Conservation (phyloP, 78 protist genomes). For the Protostelium mycophagum region DNA sequence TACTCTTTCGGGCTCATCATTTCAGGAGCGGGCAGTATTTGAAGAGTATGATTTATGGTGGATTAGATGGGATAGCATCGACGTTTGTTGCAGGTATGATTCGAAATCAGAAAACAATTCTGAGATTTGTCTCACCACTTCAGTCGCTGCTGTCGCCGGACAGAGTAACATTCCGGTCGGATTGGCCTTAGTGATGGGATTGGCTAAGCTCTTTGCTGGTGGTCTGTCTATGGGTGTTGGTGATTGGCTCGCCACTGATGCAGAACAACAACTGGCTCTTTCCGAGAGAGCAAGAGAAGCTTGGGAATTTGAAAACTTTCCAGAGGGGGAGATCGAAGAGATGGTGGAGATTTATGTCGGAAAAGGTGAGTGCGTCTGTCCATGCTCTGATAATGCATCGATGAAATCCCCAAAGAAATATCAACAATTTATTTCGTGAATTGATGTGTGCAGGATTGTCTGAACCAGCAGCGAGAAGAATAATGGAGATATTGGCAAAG, state of each 20-base stretch:
- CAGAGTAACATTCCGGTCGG: conserved; percentile 18
- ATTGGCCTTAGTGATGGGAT: conserved; percentile 27
- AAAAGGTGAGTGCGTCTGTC: conserved; percentile 4
- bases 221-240: conserved; percentile 72
- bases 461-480: conserved; percentile 24
- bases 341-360: conserved; percentile 46
- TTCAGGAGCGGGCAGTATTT: conserved; percentile 27
- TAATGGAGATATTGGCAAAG: conserved; percentile 32
- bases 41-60: conserved; percentile 64
- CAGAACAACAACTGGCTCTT: conserved; percentile 41
- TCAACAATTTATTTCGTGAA: too few relatives aligned
- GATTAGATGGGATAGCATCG: conserved; percentile 60
- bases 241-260: conserved; percentile 58
- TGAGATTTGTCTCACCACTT: too few relatives aligned
- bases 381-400: background rate
- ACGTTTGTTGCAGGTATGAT: conserved; percentile 25
- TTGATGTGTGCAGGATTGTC: conserved; percentile 21
- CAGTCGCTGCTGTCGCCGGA: conserved; percentile 40
- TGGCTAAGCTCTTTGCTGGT: conserved; percentile 55
- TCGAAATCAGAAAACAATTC: background rate
- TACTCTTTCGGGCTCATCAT: too few relatives aligned
- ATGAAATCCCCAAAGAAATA: too few relatives aligned
- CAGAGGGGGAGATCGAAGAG: conserved; percentile 56
- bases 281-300: conserved; percentile 47
- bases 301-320: conserved; percentile 55